Base-by-base conservation (phyloP, 768 basidiomycete species). In the Multifurca ochricompacta region DNA sequence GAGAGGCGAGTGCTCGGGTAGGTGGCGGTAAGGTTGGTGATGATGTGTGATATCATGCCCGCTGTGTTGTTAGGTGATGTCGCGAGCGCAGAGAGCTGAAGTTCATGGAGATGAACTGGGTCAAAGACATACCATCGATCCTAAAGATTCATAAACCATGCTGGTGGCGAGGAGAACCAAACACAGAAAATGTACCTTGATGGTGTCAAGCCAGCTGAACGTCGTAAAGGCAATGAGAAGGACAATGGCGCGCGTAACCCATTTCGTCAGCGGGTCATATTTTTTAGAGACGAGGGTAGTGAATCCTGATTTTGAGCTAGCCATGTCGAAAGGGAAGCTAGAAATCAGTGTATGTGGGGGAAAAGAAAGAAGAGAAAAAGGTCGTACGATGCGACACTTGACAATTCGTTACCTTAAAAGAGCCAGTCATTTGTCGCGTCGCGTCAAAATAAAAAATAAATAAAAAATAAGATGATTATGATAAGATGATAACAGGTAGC, bases 101-200 rank as follows among this genome's bases (percentile, higher is more conserved):
- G 79, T 58, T 80, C 72, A 65, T 94, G 87, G 14, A 97, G 72
- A 45, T 71, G 71, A 3, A 71, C 69, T 2, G 86, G 88, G 64
- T 91, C 81, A 55, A 98, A 79, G 53, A 92, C 81, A 68, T 95
- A 97, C 81, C 86, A 97, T 53, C 81, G 81, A 43, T 85, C 76
- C 92, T 94, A 56, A 2, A 27, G 9, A 18, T 1, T 11, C 8
- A 10, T 7, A 6, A 32, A 35, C 2, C 16, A 40, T 23, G 7
- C 1, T 21, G 18, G 11, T 4, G 9, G 1, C n/a, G 3, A 11
- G 25, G 6, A 25, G 4, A 25, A 18, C 13, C n/a, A 27, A 16
- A n/a, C 7, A 13, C 7, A 19, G 4, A 18, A 18, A 14, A 18
- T 3, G 4, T 19, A 54, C 60, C 39, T 61, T 61, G 53, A 61